Base-by-base conservation (phyloP, 1,284 basidiomycete species). In the Heimioporus retisporus region DNA sequence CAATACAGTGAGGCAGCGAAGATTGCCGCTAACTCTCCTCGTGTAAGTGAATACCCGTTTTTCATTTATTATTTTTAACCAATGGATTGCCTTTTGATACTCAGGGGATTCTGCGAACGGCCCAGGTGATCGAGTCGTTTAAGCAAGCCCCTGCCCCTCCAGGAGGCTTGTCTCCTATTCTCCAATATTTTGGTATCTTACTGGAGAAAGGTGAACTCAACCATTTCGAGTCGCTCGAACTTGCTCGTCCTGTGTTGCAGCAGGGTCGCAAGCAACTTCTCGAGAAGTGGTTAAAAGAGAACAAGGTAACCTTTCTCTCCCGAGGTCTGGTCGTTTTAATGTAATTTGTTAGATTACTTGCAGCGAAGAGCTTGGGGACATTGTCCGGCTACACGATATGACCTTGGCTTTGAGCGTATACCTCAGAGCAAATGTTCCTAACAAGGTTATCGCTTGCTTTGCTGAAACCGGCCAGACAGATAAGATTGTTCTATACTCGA, bases 231-330 rank as follows among this genome's bases (percentile, higher is more conserved):
- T 98, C 96, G 46, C 84, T 99, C 56, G 98, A 99, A 81, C 90
- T 99, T 55, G 97, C 98, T 1, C 91, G 96, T 61, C 98, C 98
- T 28, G 98, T 99, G 18, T 85, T 99, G 60, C 93, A 96, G 74
- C 98, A 99, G 84, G 96, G 96, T 63, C 91, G 97, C 77, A 99
- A 99, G 84, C 96, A 99, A 77, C 85, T 99, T 56, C 87, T 99
- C 35, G 98, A 99, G 84, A 99, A 99, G 79, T 99, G 98, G 98
- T 84, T 99, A 71, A 99, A 99, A 84, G 98, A 99, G 87, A 98
- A 98, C 85, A 99, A 99, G 90, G 94, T 91, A 69, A 44, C 78
- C 66, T 18, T 60, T 56, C n/a, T 5, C 8, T 58, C 25, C 55
- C 3, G 11, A 60, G 53, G 43, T 35, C 21, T 48, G 56, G 28